Percentiles rank a stretch among this genome's conserved stretches.
These are phyloP conservation scores for Thalassiosira exigua DNA, from an alignment of 352 stramenopile species.

Conservation along the genomic window DNA sequence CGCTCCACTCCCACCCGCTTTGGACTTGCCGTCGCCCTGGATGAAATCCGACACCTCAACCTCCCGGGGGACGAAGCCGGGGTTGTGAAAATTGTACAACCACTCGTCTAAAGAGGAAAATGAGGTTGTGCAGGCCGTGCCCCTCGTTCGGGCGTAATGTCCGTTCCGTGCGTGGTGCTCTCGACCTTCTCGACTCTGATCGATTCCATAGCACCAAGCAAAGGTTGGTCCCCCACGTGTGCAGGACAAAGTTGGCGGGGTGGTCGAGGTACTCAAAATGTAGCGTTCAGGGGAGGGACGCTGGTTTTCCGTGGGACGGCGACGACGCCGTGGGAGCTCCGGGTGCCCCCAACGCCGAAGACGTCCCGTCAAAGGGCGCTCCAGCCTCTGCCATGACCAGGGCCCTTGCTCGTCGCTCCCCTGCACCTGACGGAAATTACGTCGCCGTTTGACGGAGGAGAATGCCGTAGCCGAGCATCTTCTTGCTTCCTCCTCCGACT, in stretches of 20 bases:
- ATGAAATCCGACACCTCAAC: constrained; percentile 69
- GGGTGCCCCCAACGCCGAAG: no score
- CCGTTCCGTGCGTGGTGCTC: constrained; percentile 22
- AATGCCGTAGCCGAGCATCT: no score
- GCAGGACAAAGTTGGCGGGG: constrained; percentile 87
- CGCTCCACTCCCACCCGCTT: constrained; percentile 44
- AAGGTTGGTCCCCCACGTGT: constrained; percentile 83
- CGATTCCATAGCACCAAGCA: constrained; percentile 63
- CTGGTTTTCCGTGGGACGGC: no score
- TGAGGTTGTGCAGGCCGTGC: constrained; percentile 80
- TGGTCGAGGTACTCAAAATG: constrained; percentile 86
- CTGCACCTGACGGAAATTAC: no score
- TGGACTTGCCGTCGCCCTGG: no score
- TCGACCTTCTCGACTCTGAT: constrained; percentile 66
- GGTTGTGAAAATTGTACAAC: constrained; percentile 81
- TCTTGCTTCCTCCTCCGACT: no score
- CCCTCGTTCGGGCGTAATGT: constrained; percentile 47
- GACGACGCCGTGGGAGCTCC: no score
- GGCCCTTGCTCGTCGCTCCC: no score
- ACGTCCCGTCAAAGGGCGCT: no score
- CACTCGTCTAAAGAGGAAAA: constrained; percentile 88
- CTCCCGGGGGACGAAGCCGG: constrained; percentile 54
- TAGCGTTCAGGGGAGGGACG: no score
- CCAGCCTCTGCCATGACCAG: no score
- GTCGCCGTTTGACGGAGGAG: no score